These are phyloP conservation scores for Crithidia expoeki DNA, from an alignment of 208 protist species.

Conservation along the genomic window DNA sequence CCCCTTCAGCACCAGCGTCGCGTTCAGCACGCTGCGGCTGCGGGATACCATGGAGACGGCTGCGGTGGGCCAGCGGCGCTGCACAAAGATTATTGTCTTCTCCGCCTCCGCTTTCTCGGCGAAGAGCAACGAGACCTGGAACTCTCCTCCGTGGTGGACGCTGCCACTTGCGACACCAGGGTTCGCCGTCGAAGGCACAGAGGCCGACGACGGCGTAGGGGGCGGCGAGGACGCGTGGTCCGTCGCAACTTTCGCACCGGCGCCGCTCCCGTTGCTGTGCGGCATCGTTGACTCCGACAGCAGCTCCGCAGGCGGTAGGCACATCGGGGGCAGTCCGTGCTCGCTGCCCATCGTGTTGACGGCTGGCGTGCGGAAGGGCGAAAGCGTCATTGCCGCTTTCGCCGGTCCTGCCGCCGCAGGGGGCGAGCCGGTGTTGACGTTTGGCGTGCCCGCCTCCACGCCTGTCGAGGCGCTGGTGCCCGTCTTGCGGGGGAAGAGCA, in stretches of 20 bases:
- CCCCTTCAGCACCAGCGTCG: conserved; percentile 83
- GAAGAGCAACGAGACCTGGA: conserved; percentile 73
- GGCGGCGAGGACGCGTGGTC: not conserved
- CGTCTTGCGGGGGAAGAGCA: conserved; percentile 44
- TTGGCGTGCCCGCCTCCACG: conserved; percentile 2
- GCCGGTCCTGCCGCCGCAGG: not conserved
- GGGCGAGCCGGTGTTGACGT: conserved; percentile 5
- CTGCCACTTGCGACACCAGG: not conserved
- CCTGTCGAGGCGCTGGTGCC: not conserved
- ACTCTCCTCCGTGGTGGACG: conserved; percentile 29
- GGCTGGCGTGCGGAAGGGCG: conserved; percentile 37
- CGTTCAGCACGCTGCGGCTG: conserved; percentile 63
- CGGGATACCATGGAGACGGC: conserved; percentile 54
- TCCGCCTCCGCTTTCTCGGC: conserved; percentile 76
- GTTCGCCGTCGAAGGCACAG: not conserved
- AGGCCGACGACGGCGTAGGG: not conserved
- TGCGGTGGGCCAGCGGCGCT: conserved; percentile 66
- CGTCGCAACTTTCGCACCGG: not conserved
- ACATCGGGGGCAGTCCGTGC: conserved; percentile 43
- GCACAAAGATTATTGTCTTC: conserved; percentile 53
- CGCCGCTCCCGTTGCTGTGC: too few species aligned
- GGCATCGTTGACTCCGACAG: conserved; percentile 12
- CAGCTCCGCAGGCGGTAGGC: conserved; percentile 48
- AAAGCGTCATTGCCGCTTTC: conserved; percentile 15
- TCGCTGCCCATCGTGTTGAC: conserved; percentile 34